These are phyloP conservation scores for Sporothrix inflata DNA, from an alignment of 2,329 filamentous ascomycete species.

Conservation along the genomic window DNA sequence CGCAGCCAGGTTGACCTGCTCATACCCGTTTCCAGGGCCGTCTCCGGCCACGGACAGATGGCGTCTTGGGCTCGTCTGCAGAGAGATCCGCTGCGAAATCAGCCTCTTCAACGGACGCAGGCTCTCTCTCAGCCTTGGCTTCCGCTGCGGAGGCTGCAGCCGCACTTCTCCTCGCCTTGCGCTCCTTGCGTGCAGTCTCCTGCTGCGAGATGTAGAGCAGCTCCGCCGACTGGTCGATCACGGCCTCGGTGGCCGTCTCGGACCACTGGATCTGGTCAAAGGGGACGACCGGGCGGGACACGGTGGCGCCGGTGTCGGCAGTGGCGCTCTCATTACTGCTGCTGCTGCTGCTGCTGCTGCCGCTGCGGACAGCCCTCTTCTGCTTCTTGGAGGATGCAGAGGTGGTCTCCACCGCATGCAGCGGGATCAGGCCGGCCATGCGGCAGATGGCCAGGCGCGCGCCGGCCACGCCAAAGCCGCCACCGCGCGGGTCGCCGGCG, in stretches of 20 bases:
- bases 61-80: not conserved
- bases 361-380: not conserved
- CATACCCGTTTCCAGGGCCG: constrained; percentile 24
- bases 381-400: not conserved
- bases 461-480: constrained; percentile 41
- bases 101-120: not conserved
- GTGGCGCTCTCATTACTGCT: not conserved
- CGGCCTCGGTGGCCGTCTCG: constrained; percentile 18
- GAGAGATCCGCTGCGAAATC: not conserved
- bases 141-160: not conserved
- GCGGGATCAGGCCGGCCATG: constrained; percentile 41
- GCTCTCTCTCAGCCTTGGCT: not conserved
- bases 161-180: not conserved
- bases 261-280: constrained; percentile 42
- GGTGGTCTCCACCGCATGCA: not conserved
- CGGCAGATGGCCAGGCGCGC: constrained; percentile 42
- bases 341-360: too few species aligned
- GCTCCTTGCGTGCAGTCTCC: constrained; percentile 7
- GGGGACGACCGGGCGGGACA: constrained; percentile 37
- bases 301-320: not conserved
- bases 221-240: constrained; percentile 31
- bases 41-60: constrained; percentile 18
- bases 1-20: not conserved
- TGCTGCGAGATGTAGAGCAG: constrained; percentile 28
- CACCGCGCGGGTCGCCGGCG: constrained; percentile 40